Base-by-base conservation (phyloP, 345 rosid species). In the Zanthoxylum bungeanum region DNA sequence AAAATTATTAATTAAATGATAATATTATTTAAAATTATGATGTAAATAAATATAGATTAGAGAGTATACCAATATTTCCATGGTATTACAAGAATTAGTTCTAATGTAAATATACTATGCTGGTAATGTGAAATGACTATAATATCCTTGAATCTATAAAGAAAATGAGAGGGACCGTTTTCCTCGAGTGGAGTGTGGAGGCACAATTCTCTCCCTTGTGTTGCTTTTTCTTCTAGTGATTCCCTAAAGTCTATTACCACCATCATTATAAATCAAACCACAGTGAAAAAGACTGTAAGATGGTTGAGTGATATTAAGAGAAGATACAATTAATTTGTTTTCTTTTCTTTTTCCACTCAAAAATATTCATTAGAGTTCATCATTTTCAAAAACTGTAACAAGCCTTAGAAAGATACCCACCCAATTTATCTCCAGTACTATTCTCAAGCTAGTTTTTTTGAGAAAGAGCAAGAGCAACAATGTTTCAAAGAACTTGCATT, bases 401-500 rank as follows among this genome's bases (percentile, higher is more conserved):
- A 0, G 27, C 21, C 9, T 33, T 36, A 11, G n/a, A 55, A 27
- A 59, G 36, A 40, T 47, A 70, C 58, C 34, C 62, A 70, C 58
- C 34, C 62, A 58, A 58, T 50, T 40, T 30, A 40, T 27, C 62
- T 53, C 7, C 30, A 24, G 10, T 37, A 27, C 52, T 22, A 68
- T 44, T 44, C 49, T 44, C 49, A 39, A 27, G 31, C 25, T 34
- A 39, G 66, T 6, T 10, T 61, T 37, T 37, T 36, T 11, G 21
- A 44, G 49, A 8, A 44, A 16, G 49, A 44, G n/a, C 49, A 44
- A 44, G 19, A 11, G 63, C 42, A 40, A 78, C 37, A 77, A 76
- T 81, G 90, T 70, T 73, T 57, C 74, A 44, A 60, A 51, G 71
- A 66, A 83, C 78, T 85, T 87, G 77, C 94, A 83, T 86, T 87